A percentile compares a stretch with the other conserved stretches of the same genome.
phyloP scores from a whole-genome alignment of 1,284 basidiomycete species.

The Puccinia hordei region DNA sequence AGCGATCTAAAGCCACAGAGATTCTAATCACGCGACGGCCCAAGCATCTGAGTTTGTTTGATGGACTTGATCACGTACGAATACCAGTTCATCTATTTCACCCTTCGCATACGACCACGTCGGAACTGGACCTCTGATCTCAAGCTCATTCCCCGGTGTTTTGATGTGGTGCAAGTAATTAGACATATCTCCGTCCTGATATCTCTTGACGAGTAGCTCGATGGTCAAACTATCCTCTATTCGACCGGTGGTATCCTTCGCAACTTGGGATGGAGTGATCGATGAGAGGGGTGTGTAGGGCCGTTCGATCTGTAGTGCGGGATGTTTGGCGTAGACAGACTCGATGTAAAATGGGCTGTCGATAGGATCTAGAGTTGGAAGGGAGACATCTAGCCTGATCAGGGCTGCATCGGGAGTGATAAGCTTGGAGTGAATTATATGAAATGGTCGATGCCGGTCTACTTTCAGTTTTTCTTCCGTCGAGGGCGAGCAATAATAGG shows the following conservation, averaged over 20 bases:
- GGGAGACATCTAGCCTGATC: neutral
- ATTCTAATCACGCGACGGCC: neutral
- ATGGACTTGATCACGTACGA: conserved; percentile 26
- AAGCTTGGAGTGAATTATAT: neutral
- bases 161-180: neutral
- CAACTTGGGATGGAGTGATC: neutral
- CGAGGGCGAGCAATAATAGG: too few species aligned
- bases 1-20: conserved; percentile 30
- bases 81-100: conserved; percentile 38
- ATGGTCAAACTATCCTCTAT: neutral
- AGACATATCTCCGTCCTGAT: conserved; percentile 35
- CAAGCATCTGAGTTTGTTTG: neutral
- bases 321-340: conserved; percentile 45
- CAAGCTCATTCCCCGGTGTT: neutral
- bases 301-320: conserved; percentile 47
- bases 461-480: too few species aligned
- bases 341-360: conserved; percentile 19
- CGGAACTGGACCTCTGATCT: conserved; percentile 39
- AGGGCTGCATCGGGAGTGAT: neutral
- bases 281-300: conserved; percentile 39
- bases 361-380: neutral
- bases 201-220: conserved; percentile 44
- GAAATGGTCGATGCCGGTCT: neutral
- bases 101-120: conserved; percentile 34
- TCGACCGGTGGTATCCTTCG: neutral